phyloP scores from a whole-genome alignment of 2,329 filamentous ascomycete genomes.

The Verticillium klebahnii region DNA sequence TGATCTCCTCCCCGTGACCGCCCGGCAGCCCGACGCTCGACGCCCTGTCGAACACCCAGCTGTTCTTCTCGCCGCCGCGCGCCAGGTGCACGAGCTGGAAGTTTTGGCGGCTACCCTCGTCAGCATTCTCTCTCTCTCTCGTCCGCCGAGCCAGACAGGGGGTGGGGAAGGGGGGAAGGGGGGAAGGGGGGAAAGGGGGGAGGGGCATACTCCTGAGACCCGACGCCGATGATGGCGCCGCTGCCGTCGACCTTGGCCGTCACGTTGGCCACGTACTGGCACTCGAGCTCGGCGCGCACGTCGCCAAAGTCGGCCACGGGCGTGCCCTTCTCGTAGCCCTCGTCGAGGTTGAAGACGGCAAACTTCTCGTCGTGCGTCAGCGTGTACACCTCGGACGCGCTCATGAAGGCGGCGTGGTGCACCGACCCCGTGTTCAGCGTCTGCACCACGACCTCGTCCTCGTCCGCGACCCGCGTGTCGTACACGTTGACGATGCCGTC shows the following conservation, averaged over 20 bases:
- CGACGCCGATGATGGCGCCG: constrained; percentile 58
- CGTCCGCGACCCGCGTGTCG: constrained; percentile 64
- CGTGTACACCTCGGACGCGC: constrained; percentile 60
- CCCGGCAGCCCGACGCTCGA: constrained; percentile 56
- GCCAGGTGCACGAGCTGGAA: constrained; percentile 59
- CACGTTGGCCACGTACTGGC: constrained; percentile 71
- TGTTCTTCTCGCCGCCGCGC: constrained; percentile 30
- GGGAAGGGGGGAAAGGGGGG: constrained; percentile 27
- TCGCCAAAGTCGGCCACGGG: constrained; percentile 61
- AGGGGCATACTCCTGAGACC: constrained; percentile 57
- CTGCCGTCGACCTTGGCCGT: constrained; percentile 52
- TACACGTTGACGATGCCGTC: constrained; percentile 77
- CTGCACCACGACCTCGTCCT: constrained; percentile 73
- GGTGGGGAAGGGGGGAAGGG: no score
- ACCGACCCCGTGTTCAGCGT: constrained; percentile 75
- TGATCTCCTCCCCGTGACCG: constrained; percentile 60
- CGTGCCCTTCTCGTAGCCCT: constrained; percentile 55
- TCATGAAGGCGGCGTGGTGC: constrained; percentile 70
- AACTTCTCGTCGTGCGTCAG: constrained; percentile 76
- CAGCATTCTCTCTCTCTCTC: background rate
- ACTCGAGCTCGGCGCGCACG: constrained; percentile 58
- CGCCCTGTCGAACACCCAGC: constrained; percentile 51
- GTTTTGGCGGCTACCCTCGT: constrained; percentile 38
- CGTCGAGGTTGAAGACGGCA: constrained; percentile 66
- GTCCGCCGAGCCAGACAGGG: background rate